Conservation (phyloP, 495 filamentous ascomycete species). For the Mycothermus thermophilus region DNA sequence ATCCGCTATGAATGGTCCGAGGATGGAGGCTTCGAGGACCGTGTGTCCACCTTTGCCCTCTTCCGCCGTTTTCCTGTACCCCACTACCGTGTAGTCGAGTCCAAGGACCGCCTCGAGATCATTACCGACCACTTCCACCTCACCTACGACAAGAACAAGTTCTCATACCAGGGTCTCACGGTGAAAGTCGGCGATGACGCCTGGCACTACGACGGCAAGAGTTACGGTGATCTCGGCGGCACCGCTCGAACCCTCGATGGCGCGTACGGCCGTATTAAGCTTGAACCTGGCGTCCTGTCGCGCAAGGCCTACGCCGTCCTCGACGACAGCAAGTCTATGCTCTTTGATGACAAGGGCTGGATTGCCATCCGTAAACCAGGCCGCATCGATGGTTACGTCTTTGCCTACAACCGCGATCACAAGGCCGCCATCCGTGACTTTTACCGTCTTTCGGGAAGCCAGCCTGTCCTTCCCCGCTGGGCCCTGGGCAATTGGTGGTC, state of each 20-base stretch:
- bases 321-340: slow-evolving; percentile 43
- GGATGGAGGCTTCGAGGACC: slow-evolving; percentile 43
- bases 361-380: slow-evolving; percentile 28
- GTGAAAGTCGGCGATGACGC: slow-evolving; percentile 22
- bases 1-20: slow-evolving; percentile 45
- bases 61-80: slow-evolving; percentile 36
- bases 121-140: slow-evolving; percentile 38
- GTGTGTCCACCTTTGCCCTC: slow-evolving; percentile 42
- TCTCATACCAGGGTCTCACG: slow-evolving; percentile 31
- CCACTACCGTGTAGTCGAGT: slow-evolving; percentile 29
- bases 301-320: slow-evolving; percentile 33
- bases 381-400: slow-evolving; percentile 44
- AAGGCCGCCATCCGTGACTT: slow-evolving; percentile 40
- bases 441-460: slow-evolving; percentile 40
- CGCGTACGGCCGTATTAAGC: slow-evolving; percentile 32
- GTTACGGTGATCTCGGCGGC: slow-evolving; percentile 33
- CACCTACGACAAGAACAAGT: slow-evolving; percentile 36
- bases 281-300: slow-evolving; percentile 38
- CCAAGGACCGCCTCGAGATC: slow-evolving; percentile 30
- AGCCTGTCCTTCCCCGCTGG: slow-evolving; percentile 43
- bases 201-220: slow-evolving; percentile 36
- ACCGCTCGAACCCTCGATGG: slow-evolving; percentile 42
- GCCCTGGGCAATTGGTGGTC: slow-evolving; percentile 53
- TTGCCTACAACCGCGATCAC: slow-evolving; percentile 42
- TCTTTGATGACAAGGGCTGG: slow-evolving; percentile 40